Conservation (phyloP, 176 grass and related monocot genomes). For the Lolium rigidum region DNA sequence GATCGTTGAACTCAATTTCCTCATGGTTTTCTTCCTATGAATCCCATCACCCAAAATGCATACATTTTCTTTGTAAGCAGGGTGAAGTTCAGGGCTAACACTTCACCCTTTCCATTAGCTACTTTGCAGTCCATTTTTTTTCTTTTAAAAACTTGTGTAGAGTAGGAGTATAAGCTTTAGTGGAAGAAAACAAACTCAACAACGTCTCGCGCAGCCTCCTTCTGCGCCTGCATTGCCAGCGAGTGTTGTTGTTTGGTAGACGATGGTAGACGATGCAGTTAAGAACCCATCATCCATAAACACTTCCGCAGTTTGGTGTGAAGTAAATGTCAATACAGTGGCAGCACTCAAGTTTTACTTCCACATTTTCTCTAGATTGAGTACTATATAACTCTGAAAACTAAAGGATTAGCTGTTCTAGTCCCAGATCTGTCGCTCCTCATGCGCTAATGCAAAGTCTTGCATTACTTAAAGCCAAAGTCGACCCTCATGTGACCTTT, state of each 20-base stretch:
- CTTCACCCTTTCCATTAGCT: conserved; percentile 8
- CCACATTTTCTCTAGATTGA: neutral
- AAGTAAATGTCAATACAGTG: conserved; percentile 7
- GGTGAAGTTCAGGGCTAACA: conserved; percentile 24
- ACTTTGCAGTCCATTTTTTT: neutral
- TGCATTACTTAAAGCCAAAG: neutral
- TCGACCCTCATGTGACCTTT: neutral
- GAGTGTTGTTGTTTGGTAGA: conserved; percentile 35
- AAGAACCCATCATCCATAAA: conserved; percentile 27
- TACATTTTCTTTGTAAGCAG: neutral
- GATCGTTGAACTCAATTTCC: neutral
- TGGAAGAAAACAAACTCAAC: neutral
- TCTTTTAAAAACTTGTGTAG: neutral
- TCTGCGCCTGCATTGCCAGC: neutral
- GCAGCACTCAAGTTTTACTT: conserved; percentile 17
- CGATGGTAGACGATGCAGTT: conserved; percentile 26
- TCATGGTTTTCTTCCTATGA: neutral
- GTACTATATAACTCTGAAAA: neutral
- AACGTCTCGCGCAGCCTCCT: neutral
- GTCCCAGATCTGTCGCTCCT: conserved; percentile 10
- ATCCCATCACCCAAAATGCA: neutral
- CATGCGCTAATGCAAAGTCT: neutral
- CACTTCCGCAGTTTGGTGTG: neutral
- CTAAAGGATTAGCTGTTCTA: neutral
- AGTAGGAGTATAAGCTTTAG: neutral